phyloP scores from a whole-genome alignment of 2,329 filamentous ascomycete genomes.

The Trichoderma simmonsii region DNA sequence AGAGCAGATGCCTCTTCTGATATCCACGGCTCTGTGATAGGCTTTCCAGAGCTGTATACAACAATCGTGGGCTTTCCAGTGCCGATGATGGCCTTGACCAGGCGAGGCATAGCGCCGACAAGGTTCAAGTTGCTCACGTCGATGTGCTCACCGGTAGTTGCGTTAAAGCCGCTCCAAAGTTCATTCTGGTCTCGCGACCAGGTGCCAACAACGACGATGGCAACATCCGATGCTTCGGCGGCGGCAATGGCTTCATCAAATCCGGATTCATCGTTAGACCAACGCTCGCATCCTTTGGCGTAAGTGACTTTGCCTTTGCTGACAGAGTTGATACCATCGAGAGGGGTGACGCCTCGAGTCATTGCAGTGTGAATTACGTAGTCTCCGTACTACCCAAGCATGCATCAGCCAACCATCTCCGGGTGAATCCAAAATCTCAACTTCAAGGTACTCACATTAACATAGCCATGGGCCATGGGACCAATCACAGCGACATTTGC shows the following conservation, averaged over 20 bases:
- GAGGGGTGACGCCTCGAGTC: slow-evolving; percentile 3
- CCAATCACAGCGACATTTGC: not conserved
- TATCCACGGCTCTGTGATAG: slow-evolving; percentile 2
- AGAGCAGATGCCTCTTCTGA: slow-evolving; percentile 1
- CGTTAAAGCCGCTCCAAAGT: not conserved
- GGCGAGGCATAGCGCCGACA: slow-evolving; percentile 2
- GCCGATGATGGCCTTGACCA: slow-evolving; percentile 2
- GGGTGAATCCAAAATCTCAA: not conserved
- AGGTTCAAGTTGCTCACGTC: slow-evolving; percentile 2
- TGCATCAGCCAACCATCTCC: not conserved
- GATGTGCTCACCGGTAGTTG: not conserved
- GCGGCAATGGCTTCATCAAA: slow-evolving; percentile 6
- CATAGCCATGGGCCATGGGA: slow-evolving; percentile 5
- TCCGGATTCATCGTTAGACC: slow-evolving; percentile 8
- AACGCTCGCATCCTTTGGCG: not conserved
- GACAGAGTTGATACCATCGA: slow-evolving; percentile 1
- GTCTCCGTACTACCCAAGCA: not conserved
- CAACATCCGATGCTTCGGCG: not conserved
- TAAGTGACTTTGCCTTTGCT: slow-evolving; percentile 7
- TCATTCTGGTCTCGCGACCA: slow-evolving; percentile 10
- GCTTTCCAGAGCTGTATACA: slow-evolving; percentile 6
- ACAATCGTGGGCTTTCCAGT: not conserved
- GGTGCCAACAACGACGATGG: not conserved
- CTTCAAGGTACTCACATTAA: not conserved
- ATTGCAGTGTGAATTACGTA: slow-evolving; percentile 13